phyloP scores from a whole-genome alignment of 2,329 filamentous ascomycete genomes.

The Alternaria sp. region DNA sequence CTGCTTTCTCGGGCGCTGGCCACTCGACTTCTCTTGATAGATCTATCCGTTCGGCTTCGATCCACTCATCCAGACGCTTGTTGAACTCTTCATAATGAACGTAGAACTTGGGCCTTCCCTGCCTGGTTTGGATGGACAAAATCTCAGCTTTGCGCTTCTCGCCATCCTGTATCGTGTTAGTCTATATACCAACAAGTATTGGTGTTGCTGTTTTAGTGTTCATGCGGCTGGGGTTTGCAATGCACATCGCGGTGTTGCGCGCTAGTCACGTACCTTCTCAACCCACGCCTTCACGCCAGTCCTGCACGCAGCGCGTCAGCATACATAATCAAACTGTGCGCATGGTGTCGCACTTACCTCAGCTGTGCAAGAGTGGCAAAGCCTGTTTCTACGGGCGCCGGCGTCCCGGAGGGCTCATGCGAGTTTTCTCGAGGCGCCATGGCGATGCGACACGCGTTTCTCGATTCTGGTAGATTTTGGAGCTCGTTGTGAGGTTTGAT shows the following conservation, averaged over 20 bases:
- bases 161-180: constrained; percentile 66
- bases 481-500: constrained; percentile 35
- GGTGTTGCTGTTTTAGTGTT: constrained; percentile 18
- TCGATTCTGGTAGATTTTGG: constrained; percentile 24
- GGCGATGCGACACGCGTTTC: constrained; percentile 12
- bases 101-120: constrained; percentile 88
- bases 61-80: constrained; percentile 89
- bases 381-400: constrained; percentile 73
- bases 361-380: constrained; percentile 85
- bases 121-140: constrained; percentile 88
- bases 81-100: constrained; percentile 99
- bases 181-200: background rate
- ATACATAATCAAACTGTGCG: constrained; percentile 35
- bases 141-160: constrained; percentile 92
- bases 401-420: constrained; percentile 61
- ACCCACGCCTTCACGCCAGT: constrained; percentile 72
- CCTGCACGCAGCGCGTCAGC: constrained; percentile 52
- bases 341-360: constrained; percentile 61
- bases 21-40: constrained; percentile 92
- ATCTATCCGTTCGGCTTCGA: constrained; percentile 81
- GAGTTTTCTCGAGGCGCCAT: constrained; percentile 65
- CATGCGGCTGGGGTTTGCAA: constrained; percentile 10
- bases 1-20: constrained; percentile 88
- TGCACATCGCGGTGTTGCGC: constrained; percentile 6
- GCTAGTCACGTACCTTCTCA: constrained; percentile 64